These are phyloP conservation scores for Leccinum incarnatum DNA, from an alignment of 768 basidiomycete genomes.

Conservation along the genomic window DNA sequence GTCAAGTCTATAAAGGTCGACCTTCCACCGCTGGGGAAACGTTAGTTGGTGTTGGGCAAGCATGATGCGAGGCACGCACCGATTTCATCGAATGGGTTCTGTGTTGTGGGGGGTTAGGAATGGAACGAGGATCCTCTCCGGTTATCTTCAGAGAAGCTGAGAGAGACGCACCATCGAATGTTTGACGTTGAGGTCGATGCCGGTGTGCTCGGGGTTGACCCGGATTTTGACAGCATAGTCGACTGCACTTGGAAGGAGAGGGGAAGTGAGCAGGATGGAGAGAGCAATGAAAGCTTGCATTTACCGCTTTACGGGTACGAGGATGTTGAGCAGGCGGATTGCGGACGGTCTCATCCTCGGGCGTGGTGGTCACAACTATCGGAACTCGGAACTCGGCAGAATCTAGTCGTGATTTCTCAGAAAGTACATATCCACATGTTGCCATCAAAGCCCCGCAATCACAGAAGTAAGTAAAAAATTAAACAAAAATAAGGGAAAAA, in stretches of 20 bases:
- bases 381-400: slow-evolving; percentile 16
- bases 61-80: slow-evolving; percentile 45
- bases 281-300: neutral
- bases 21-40: slow-evolving; percentile 75
- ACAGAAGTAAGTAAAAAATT: neutral
- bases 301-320: slow-evolving; percentile 92
- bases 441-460: neutral
- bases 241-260: slow-evolving; percentile 57
- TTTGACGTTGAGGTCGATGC: slow-evolving; percentile 95
- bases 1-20: no score
- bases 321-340: slow-evolving; percentile 74
- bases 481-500: neutral
- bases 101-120: neutral
- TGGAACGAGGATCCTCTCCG: neutral
- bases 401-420: neutral
- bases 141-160: neutral
- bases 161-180: slow-evolving; percentile 85
- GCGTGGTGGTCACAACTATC: slow-evolving; percentile 8
- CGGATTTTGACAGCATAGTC: slow-evolving; percentile 99
- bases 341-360: slow-evolving; percentile 71
- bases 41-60: neutral
- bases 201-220: slow-evolving; percentile 92
- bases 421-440: neutral
- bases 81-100: slow-evolving; percentile 99
- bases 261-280: neutral